Evolutionary conservation across 2,329 filamentous ascomycete species (phyloP), one percentile per base, ranked within the genome.

Genomic region (Metarhizium album): DNA sequence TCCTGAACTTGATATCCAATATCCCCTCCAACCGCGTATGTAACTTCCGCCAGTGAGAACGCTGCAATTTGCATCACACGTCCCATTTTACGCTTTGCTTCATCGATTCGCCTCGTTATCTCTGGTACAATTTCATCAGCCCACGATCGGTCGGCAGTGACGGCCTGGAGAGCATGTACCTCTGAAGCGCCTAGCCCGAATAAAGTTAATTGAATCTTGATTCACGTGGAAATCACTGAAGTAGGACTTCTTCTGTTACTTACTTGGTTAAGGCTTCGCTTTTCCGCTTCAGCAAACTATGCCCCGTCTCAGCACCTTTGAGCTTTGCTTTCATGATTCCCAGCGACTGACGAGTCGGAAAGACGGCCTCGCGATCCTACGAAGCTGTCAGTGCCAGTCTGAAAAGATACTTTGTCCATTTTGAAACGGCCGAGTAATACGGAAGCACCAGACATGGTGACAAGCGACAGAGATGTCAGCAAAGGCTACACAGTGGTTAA

Each of bases 71-170:
- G 91, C 93, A 98, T 98, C 37, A 98, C 93, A 33, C 91, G 82
- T 52, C 93, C 93, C 91, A 98, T 98, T 75, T 98, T 98, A 61
- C 90, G 87, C 72, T 98, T 98, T 42, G 93, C 93, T 70, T 98
- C 93, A 73, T 98, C 91, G 70, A 98, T 98, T 64, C 93, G 86
- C 67, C 84, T 83, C 47, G 93, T 96, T 63, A 98, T 98, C 63
- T 98, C 93, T 88, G 58, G 20, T 35, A 13, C 40, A 22, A 11
- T 40, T n/a, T 40, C 37, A 37, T 8, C 38, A 50, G 56, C 64
- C 42, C 55, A 93, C 87, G 88, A 86, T 35, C 13, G 33, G 33
- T 14, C 14, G 8, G 33, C 33, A 89, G 84, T 71, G 94, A 94
- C 61, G 89, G 89, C 65, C 89, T 94, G 59, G n/a, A 27, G 33